These are phyloP conservation scores for Leptomonas pyrrhocoris DNA, from an alignment of 208 protist species.

Conservation along the genomic window DNA sequence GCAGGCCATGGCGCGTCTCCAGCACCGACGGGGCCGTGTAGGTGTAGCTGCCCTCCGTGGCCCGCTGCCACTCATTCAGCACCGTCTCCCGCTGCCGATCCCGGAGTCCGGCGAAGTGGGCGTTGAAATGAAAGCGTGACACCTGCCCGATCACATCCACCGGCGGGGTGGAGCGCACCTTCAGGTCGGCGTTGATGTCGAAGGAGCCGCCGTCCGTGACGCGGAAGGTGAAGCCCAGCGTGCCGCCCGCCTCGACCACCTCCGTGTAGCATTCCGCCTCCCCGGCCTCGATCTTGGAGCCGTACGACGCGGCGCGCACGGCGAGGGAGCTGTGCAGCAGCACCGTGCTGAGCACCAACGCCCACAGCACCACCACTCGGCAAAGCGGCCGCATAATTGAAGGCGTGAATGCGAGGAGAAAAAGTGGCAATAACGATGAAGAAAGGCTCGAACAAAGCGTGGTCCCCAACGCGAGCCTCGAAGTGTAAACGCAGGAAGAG, in stretches of 20 bases:
- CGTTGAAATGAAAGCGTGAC: constrained; percentile 54
- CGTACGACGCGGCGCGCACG: constrained; percentile 32
- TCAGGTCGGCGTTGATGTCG: constrained; percentile 66
- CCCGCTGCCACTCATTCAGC: constrained; percentile 61
- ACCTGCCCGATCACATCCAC: constrained; percentile 34
- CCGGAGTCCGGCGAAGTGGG: constrained; percentile 34
- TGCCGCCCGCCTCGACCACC: constrained; percentile 58
- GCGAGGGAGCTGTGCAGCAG: constrained; percentile 2
- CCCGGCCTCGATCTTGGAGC: constrained; percentile 55
- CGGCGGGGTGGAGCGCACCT: constrained; percentile 40
- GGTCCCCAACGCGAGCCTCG: too few relatives aligned
- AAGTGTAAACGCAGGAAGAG: too few relatives aligned
- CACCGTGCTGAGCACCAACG: neutral
- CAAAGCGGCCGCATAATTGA: neutral
- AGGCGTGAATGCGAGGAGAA: neutral
- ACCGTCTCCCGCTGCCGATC: constrained; percentile 36
- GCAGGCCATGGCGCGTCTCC: constrained; percentile 64
- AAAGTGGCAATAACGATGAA: too few relatives aligned
- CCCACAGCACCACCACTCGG: neutral
- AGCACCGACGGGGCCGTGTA: constrained; percentile 60
- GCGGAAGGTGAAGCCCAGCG: constrained; percentile 66
- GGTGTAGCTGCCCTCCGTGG: constrained; percentile 60
- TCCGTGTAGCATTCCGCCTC: constrained; percentile 70
- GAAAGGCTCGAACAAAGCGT: too few relatives aligned
- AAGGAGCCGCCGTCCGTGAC: constrained; percentile 77